Percentiles rank a stretch among this genome's conserved stretches.
Evolutionary conservation across 2,329 filamentous ascomycete genomes (phyloP).

Genomic region (Helotiales sp.): DNA sequence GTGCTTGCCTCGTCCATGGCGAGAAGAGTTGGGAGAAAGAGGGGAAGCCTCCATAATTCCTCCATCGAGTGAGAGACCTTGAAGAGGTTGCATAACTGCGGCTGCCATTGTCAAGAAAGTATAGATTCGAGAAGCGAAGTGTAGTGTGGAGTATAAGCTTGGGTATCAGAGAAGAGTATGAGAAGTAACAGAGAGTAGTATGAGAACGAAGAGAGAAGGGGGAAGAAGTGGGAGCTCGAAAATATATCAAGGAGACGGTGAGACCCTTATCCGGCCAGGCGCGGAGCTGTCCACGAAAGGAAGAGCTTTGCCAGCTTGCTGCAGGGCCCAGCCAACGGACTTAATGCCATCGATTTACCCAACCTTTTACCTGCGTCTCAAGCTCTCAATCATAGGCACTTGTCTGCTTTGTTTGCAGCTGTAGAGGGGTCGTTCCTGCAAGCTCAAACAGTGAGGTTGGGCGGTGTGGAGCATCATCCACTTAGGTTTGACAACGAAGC

Average conservation of each 20-base stretch:
- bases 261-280: slow-evolving; percentile 13
- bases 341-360: slow-evolving; percentile 18
- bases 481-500: slow-evolving; percentile 26
- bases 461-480: slow-evolving; percentile 24
- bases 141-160: slow-evolving; percentile 5
- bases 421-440: slow-evolving; percentile 26
- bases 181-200: slow-evolving; percentile 4
- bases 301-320: slow-evolving; percentile 12
- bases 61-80: slow-evolving; percentile 28
- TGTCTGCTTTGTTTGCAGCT: slow-evolving; percentile 16
- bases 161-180: slow-evolving; percentile 13
- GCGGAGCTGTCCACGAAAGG: slow-evolving; percentile 16
- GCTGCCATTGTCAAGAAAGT: slow-evolving; percentile 29
- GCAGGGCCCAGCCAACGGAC: slow-evolving; percentile 18
- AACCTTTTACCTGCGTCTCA: slow-evolving; percentile 19
- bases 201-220: slow-evolving; percentile 1
- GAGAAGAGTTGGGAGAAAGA: slow-evolving; percentile 30
- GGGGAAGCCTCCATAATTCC: slow-evolving; percentile 37
- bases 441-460: slow-evolving; percentile 3
- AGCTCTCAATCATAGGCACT: slow-evolving; percentile 27
- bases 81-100: slow-evolving; percentile 31
- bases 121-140: slow-evolving; percentile 11
- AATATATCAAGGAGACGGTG: slow-evolving; percentile 10
- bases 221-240: slow-evolving; percentile 7
- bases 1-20: slow-evolving; percentile 34